A percentile compares a stretch with the other conserved stretches of the same genome.
These are phyloP conservation scores for Oenanthe sinensis DNA, from an alignment of 129 eudicot genomes.

Conservation along the genomic window DNA sequence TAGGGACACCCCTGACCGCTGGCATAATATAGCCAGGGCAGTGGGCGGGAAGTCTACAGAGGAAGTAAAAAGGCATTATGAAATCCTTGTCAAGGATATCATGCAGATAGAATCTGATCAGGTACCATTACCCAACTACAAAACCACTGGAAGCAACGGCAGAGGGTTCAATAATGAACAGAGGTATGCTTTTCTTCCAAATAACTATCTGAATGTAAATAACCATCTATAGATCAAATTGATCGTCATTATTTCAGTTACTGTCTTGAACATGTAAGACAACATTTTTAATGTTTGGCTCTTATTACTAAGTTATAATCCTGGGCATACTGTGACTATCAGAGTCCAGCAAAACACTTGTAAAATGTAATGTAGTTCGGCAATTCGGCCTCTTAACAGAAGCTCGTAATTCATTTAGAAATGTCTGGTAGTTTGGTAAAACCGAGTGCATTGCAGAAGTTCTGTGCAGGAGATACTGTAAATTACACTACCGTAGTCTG, in stretches of 20 bases:
- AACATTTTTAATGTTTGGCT: neutral
- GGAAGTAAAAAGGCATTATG: constrained; percentile 77
- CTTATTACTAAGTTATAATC: too few relatives aligned
- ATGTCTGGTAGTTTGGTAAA: neutral
- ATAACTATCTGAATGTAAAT: neutral
- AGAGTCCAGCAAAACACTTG: neutral
- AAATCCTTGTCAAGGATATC: constrained; percentile 55
- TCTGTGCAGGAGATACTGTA: neutral
- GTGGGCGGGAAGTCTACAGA: constrained; percentile 71
- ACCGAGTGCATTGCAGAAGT: neutral
- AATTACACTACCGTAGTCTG: neutral
- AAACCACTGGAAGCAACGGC: constrained; percentile 31
- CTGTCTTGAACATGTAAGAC: neutral
- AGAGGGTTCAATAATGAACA: constrained; percentile 48
- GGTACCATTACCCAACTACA: constrained; percentile 66
- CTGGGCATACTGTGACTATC: neutral
- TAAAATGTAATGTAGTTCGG: neutral
- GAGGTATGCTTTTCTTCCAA: constrained; percentile 32
- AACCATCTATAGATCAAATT: neutral
- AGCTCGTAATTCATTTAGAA: neutral
- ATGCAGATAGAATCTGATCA: constrained; percentile 74
- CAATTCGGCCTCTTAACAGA: neutral
- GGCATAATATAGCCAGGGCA: constrained; percentile 75
- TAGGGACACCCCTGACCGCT: constrained; percentile 74
- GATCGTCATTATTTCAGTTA: neutral